phyloP scores from a whole-genome alignment of 176 grass and related monocot genomes.

The Phoenix roebelenii region DNA sequence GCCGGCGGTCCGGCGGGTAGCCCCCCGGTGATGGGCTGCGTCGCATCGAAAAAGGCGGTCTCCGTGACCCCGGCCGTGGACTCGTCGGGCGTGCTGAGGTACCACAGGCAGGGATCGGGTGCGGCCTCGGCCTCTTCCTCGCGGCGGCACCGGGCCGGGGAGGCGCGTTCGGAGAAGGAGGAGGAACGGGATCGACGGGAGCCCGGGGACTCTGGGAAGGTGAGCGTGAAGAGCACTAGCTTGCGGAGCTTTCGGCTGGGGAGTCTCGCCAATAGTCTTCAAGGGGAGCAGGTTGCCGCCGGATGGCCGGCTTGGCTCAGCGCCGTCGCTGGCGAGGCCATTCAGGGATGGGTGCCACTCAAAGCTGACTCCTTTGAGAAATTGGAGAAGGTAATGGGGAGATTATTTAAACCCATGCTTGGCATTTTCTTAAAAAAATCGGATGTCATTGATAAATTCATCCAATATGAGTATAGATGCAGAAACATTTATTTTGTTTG shows the following conservation, averaged over 20 bases:
- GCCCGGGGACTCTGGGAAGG: constrained; percentile 27
- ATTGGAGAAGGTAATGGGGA: constrained; percentile 69
- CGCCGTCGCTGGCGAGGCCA: constrained; percentile 76
- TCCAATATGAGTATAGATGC: too few species aligned
- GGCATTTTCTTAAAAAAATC: too few species aligned
- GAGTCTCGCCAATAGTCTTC: constrained; percentile 68
- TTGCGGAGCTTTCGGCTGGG: constrained; percentile 56
- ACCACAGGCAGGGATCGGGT: constrained; percentile 1
- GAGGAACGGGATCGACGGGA: neutral
- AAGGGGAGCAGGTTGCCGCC: constrained; percentile 90
- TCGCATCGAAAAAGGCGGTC: constrained; percentile 68
- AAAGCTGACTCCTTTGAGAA: constrained; percentile 84
- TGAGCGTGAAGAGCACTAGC: neutral
- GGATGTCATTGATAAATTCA: too few species aligned
- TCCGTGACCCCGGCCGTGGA: constrained; percentile 55
- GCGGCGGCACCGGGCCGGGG: constrained; percentile 13
- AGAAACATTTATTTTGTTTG: too few species aligned
- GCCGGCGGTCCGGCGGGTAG: neutral
- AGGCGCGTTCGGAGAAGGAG: constrained; percentile 29
- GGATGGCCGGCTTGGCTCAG: constrained; percentile 97
- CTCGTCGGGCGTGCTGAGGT: constrained; percentile 31
- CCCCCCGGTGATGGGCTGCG: constrained; percentile 60
- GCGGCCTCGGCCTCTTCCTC: constrained; percentile 7
- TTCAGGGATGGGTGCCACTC: constrained; percentile 91
- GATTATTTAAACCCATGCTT: too few species aligned